Base-by-base conservation (phyloP, 768 basidiomycete genomes). In the Nidularia pulvinata region DNA sequence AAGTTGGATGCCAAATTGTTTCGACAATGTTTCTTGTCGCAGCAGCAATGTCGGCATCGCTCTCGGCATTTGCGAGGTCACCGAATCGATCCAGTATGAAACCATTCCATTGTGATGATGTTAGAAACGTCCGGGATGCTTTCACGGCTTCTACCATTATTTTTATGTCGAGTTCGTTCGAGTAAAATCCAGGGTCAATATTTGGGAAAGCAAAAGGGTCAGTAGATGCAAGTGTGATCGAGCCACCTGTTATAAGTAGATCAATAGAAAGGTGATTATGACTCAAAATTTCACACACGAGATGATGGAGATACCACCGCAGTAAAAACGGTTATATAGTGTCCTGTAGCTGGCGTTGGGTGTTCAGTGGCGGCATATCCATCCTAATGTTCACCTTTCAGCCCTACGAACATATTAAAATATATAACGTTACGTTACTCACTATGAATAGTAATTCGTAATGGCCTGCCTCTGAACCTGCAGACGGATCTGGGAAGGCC, bases 121-220 rank as follows among this genome's bases (percentile, higher is more conserved):
- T 51, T 9, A 65, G 7, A 53, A 69, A 65, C 0, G 47, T 35
- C 11, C 52, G 46, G 0, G 54, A 59, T 11, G 57, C 53, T 30
- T 57, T 51, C 35, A 68, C 52, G 4, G 59, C 66, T 35, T 61
- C 46, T 1, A 48, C 42, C 58, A 68, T 63, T 11, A 52, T 57
- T 19, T 51, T 55, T 9, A 62, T 47, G 51, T 67, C 68, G 43
- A 62, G 62, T 11, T 45, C 50, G 11, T 46, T 50, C 10, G 49
- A 59, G 9, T 74, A 69, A 63, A 79, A 73, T 48, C 71, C 73
- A 0, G 77, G 76, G 57, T 82, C 71, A 59, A 82, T 79, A 14
- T 63, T 50, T 0, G 81, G 79, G 42, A 62, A 45, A 33, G 66
- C 69, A 64, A 80, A 80, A 14, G 77, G 68, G 57, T 71, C 62